A percentile compares a stretch with the other conserved stretches of the same genome.
phyloP scores from a whole-genome alignment of 192 early-diverging fungal species.

The Entrophospora sp. region DNA sequence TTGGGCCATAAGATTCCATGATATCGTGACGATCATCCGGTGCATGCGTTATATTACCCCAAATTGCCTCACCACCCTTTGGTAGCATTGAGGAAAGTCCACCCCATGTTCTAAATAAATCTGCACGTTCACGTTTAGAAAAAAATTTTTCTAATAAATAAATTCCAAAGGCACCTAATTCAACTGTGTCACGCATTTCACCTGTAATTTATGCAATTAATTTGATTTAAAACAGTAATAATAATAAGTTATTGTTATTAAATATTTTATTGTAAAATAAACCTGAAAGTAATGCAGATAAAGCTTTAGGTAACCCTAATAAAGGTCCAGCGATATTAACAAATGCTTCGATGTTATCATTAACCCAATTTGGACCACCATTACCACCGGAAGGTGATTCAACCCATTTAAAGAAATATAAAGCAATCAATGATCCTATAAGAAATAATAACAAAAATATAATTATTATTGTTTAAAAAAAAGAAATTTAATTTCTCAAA shows the following conservation, averaged over 20 bases:
- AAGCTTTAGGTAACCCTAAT: slow-evolving; percentile 77
- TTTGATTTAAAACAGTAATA: too few relatives aligned
- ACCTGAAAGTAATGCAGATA: slow-evolving; percentile 62
- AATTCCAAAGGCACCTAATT: slow-evolving; percentile 63
- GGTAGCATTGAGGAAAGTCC: slow-evolving; percentile 70
- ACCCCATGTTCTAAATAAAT: slow-evolving; percentile 75
- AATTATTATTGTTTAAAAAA: too few relatives aligned
- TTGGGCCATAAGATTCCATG: slow-evolving; percentile 40
- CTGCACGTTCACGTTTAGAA: slow-evolving; percentile 59
- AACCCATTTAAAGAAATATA: slow-evolving; percentile 87
- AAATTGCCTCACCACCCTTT: slow-evolving; percentile 73
- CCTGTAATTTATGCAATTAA: too few relatives aligned
- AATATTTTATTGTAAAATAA: background rate
- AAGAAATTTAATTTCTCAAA: background rate
- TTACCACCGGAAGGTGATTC: slow-evolving; percentile 56
- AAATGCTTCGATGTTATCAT: slow-evolving; percentile 67
- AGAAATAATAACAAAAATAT: background rate
- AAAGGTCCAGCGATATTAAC: slow-evolving; percentile 82
- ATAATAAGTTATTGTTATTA: background rate
- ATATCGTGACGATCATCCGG: slow-evolving; percentile 55
- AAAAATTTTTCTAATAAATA: slow-evolving; percentile 84
- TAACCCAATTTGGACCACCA: slow-evolving; percentile 65
- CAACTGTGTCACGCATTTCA: slow-evolving; percentile 80
- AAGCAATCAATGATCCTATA: slow-evolving; percentile 55
- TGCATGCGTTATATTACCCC: slow-evolving; percentile 57